Base-by-base conservation (phyloP, 1,284 basidiomycete species). In the Trichosporon faecale region DNA sequence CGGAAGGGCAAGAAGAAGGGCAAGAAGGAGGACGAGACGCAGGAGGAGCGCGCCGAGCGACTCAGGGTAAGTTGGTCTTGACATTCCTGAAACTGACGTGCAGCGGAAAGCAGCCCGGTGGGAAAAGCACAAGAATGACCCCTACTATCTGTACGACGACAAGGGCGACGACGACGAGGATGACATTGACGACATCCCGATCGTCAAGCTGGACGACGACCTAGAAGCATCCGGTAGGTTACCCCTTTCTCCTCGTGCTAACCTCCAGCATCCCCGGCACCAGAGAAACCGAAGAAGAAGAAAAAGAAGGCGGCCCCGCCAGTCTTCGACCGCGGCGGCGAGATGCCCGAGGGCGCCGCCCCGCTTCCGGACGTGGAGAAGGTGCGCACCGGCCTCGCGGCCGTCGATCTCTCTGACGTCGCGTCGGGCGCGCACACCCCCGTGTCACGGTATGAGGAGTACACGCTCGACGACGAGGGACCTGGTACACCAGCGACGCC, bases 171-270 rank as follows among this genome's bases (percentile, higher is more conserved):
- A 44, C 40, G 40, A 52, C 68, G 78, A 84, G 61, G 85, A 82
- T 18, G 92, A 95, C 77, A 77, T 96, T 14, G 93, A 94, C 76
- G 87, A 88, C 4, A 95, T 96, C 82, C 92, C 94, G 0, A 88
- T 96, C 31, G 91, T 95, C 29, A 88, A 85, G 73, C 85, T 96
- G 37, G 92, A 95, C 52, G 76, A 82, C 65, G 76, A 78, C 49
- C 68, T 77, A 25, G 67, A 67, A 88, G 87, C 72, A 3, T 63
- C 35, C n/a, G 60, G 33, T 33, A 44, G 9, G 55, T 35, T 65
- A 49, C 5, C 67, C 70, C 84, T 85, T 33, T 81, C 61, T 44
- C 2, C 25, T 31, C 27, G 5, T 84, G 46, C 81, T 88, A 23
- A 84, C 83, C 82, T 82, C 31, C 77, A 80, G 11, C 73, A 80